Percentiles rank a stretch among this genome's conserved stretches.
Evolutionary conservation across 768 basidiomycete species (phyloP).

Genomic region (Chalciporus sphaerocephalus): DNA sequence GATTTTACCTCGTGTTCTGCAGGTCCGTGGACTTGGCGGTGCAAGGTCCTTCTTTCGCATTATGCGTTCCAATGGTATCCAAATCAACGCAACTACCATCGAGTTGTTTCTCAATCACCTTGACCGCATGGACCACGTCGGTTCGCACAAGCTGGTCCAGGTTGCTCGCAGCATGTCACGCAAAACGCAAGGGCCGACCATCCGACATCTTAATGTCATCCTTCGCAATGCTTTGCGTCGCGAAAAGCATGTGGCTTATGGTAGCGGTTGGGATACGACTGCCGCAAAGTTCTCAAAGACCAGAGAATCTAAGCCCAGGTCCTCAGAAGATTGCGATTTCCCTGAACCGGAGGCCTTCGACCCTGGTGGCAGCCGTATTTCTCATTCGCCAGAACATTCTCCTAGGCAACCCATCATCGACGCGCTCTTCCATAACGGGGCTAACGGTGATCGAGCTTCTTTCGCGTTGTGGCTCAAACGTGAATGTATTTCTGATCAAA

Average conservation of each 20-base stretch:
- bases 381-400: constrained; percentile 27
- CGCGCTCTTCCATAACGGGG: constrained; percentile 43
- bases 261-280: constrained; percentile 44
- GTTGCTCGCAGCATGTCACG: constrained; percentile 45
- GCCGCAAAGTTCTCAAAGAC: constrained; percentile 38
- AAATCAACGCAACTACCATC: constrained; percentile 51
- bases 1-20: constrained; percentile 48
- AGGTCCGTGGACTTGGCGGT: constrained; percentile 44
- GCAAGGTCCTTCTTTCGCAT: constrained; percentile 46
- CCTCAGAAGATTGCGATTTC: constrained; percentile 11
- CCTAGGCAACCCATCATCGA: constrained; percentile 41
- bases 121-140: constrained; percentile 37
- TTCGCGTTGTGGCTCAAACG: constrained; percentile 60
- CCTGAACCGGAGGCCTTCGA: constrained; percentile 37
- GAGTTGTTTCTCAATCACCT: constrained; percentile 54
- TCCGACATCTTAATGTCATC: constrained; percentile 54
- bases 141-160: constrained; percentile 45
- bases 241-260: constrained; percentile 44
- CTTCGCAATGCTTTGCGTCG: constrained; percentile 48
- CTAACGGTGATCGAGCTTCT: constrained; percentile 54
- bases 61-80: constrained; percentile 50
- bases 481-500: constrained; percentile 50
- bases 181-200: constrained; percentile 41
- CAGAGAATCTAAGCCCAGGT: constrained; percentile 17
- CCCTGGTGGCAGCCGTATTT: constrained; percentile 44